Evolutionary conservation across 768 basidiomycete species (phyloP).

Genomic region (Suillus occidentalis): DNA sequence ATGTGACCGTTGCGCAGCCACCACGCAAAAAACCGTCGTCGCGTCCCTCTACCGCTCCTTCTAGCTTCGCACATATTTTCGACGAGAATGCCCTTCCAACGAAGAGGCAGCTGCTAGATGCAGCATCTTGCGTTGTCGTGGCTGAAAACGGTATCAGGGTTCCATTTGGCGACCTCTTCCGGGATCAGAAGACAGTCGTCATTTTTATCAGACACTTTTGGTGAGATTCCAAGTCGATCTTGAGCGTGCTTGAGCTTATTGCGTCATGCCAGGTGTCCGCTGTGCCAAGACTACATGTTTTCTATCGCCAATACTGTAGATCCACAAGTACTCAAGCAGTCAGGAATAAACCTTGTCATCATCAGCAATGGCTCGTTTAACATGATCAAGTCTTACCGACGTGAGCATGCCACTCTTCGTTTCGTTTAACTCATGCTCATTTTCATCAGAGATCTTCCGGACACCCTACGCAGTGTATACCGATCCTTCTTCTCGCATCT

Average conservation of each 20-base stretch:
- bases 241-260: constrained; percentile 1
- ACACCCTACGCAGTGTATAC: constrained; percentile 77
- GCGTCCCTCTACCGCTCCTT: constrained; percentile 20
- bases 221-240: constrained; percentile 32
- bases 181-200: constrained; percentile 59
- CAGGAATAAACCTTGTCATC: constrained; percentile 62
- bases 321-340: constrained; percentile 45
- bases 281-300: constrained; percentile 86
- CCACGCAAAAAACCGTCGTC: constrained; percentile 10
- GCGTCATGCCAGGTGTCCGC: constrained; percentile 55
- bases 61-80: constrained; percentile 23
- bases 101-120: constrained; percentile 54
- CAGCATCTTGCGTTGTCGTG: constrained; percentile 61
- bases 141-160: constrained; percentile 66
- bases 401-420: constrained; percentile 35
- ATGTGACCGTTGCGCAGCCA: not conserved
- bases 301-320: constrained; percentile 55
- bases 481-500: constrained; percentile 68
- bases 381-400: constrained; percentile 74
- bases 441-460: constrained; percentile 59
- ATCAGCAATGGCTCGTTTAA: constrained; percentile 78
- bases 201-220: constrained; percentile 89
- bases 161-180: constrained; percentile 69
- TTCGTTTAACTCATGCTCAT: not conserved
- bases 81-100: constrained; percentile 54